These are phyloP conservation scores for Stagonosporopsis chrysanthemi DNA, from an alignment of 2,329 filamentous ascomycete species.

Conservation along the genomic window DNA sequence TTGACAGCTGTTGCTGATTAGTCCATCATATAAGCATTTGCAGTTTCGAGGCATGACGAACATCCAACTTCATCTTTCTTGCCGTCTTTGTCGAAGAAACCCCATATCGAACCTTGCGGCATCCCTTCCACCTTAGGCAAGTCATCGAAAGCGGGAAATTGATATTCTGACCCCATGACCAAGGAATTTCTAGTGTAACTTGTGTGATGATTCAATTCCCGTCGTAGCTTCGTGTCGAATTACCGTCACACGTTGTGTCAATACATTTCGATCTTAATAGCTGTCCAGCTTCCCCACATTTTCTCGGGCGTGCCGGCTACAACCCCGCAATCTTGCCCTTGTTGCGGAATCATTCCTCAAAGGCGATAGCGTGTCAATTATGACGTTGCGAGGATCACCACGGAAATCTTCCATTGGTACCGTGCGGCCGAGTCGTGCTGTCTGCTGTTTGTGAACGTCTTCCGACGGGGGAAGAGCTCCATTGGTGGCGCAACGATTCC, in stretches of 20 bases:
- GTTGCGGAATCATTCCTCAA: slow-evolving; percentile 1
- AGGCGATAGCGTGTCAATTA: background rate
- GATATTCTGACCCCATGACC: slow-evolving; percentile 22
- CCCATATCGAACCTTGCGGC: slow-evolving; percentile 47
- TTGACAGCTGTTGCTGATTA: slow-evolving; percentile 35
- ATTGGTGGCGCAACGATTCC: background rate
- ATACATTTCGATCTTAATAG: background rate
- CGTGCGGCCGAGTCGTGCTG: background rate
- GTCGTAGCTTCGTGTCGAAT: background rate
- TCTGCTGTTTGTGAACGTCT: slow-evolving; percentile 4
- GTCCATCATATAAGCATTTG: background rate
- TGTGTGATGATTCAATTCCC: slow-evolving; percentile 8
- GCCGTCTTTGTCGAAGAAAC: slow-evolving; percentile 44
- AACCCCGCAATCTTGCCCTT: slow-evolving; percentile 13
- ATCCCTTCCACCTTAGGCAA: slow-evolving; percentile 41
- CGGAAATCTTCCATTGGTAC: background rate
- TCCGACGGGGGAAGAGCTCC: slow-evolving; percentile 9
- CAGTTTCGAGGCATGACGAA: slow-evolving; percentile 36
- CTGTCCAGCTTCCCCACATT: slow-evolving; percentile 11
- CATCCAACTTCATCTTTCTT: slow-evolving; percentile 62
- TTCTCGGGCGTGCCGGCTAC: background rate
- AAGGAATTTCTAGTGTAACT: slow-evolving; percentile 23
- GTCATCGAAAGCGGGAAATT: slow-evolving; percentile 45
- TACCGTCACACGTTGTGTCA: background rate
- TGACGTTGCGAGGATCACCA: slow-evolving; percentile 5